Conservation (phyloP, 208 protist genomes). For the Crithidia acanthocephali region DNA sequence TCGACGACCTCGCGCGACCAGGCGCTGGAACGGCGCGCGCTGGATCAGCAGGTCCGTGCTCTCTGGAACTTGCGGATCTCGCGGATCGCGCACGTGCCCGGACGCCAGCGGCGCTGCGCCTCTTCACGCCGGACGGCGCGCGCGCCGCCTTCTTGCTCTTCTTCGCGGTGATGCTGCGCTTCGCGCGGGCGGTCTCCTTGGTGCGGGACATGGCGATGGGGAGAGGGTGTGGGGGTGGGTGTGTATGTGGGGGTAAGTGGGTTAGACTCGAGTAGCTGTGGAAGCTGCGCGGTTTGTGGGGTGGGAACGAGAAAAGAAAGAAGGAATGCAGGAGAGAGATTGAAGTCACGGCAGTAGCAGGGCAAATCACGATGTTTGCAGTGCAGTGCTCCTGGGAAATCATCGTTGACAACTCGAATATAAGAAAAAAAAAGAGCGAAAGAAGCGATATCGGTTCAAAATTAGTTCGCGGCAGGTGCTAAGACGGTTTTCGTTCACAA, state of each 20-base stretch:
- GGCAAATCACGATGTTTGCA: no score
- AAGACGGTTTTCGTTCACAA: no score
- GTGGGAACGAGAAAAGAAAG: not conserved
- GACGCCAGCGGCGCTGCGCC: slow-evolving; percentile 94
- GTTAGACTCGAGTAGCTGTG: slow-evolving; percentile 2
- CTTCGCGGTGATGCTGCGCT: slow-evolving; percentile 97
- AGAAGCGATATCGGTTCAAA: no score
- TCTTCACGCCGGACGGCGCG: slow-evolving; percentile 95
- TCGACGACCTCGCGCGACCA: slow-evolving; percentile 88
- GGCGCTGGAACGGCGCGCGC: slow-evolving; percentile 89
- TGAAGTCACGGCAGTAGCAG: not conserved
- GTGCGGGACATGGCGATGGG: slow-evolving; percentile 93
- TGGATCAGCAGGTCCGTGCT: slow-evolving; percentile 90
- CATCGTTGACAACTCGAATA: no score
- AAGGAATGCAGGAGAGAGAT: not conserved
- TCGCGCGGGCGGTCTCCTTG: slow-evolving; percentile 97
- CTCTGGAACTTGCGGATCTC: slow-evolving; percentile 96
- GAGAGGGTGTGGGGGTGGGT: not conserved
- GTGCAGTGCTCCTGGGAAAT: no score
- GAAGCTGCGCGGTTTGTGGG: not conserved
- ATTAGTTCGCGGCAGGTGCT: no score
- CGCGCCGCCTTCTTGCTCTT: slow-evolving; percentile 98
- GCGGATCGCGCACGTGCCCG: slow-evolving; percentile 97
- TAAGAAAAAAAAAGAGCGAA: no score
- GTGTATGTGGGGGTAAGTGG: not conserved